These are phyloP conservation scores for Angophora floribunda DNA, from an alignment of 345 rosid species.

Conservation along the genomic window DNA sequence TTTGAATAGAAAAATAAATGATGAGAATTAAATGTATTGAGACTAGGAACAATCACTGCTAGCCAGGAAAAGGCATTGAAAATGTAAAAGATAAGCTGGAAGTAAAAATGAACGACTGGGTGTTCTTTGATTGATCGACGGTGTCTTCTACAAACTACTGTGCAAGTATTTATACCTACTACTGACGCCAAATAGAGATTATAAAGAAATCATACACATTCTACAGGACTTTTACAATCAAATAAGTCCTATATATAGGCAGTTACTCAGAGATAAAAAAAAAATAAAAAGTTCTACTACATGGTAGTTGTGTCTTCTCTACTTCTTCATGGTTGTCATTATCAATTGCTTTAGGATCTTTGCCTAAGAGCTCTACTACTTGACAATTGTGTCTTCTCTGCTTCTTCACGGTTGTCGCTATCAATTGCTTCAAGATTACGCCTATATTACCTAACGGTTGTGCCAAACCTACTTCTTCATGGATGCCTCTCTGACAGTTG, in stretches of 20 bases:
- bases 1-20: background rate
- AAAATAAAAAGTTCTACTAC: background rate
- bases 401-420: background rate
- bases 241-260: background rate
- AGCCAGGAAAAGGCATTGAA: background rate
- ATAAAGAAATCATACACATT: background rate
- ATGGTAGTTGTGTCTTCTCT: background rate
- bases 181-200: background rate
- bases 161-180: background rate
- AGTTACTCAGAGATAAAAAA: background rate
- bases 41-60: background rate
- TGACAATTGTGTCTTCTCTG: background rate
- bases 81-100: background rate
- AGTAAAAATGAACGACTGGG: background rate
- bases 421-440: background rate
- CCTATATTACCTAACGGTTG: too few relatives aligned
- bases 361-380: background rate
- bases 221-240: background rate
- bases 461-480: too few relatives aligned
- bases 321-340: background rate
- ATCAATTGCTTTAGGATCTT: background rate
- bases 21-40: background rate
- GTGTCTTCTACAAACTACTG: background rate
- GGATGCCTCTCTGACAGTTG: background rate
- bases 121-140: background rate